Percentiles rank a stretch among this genome's conserved stretches.
phyloP scores from a whole-genome alignment of 2,329 filamentous ascomycete genomes.

The Chrysoporthe puriensis region DNA sequence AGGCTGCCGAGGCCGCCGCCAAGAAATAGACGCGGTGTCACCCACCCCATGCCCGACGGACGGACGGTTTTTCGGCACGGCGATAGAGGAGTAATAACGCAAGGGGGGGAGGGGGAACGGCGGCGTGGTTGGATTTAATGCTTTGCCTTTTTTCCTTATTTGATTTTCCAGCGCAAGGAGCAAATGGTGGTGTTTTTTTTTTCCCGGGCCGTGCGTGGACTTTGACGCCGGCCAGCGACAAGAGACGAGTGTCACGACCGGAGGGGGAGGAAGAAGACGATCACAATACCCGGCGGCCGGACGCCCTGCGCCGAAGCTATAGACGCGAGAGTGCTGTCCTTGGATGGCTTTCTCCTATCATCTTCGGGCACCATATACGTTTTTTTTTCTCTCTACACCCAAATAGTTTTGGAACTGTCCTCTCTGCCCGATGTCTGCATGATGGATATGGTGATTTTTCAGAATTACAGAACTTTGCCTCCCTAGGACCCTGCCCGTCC shows the following conservation, averaged over 20 bases:
- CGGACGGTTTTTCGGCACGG: neutral
- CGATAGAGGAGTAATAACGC: constrained; percentile 1
- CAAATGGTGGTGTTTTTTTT: constrained; percentile 9
- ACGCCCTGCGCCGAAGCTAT: too few species aligned
- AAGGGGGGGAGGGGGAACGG: too few species aligned
- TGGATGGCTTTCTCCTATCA: too few species aligned
- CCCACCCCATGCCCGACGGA: neutral
- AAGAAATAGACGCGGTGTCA: constrained; percentile 34
- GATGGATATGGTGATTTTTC: too few species aligned
- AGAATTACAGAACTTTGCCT: too few species aligned
- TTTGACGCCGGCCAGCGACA: neutral
- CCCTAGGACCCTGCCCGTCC: neutral
- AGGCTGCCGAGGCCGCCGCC: constrained; percentile 41
- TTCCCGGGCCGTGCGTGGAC: neutral
- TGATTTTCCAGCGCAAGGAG: constrained; percentile 23
- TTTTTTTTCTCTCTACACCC: too few species aligned
- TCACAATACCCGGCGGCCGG: too few species aligned
- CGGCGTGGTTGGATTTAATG: neutral
- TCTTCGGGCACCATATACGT: too few species aligned
- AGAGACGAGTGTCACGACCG: constrained; percentile 4
- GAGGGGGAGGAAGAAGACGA: neutral
- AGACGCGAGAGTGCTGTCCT: too few species aligned
- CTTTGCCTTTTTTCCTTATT: constrained; percentile 4
- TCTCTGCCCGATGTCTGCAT: too few species aligned
- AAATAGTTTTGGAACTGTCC: too few species aligned